Conservation (phyloP, 148 eudicot genomes). For the Rhododendron williamsianum region DNA sequence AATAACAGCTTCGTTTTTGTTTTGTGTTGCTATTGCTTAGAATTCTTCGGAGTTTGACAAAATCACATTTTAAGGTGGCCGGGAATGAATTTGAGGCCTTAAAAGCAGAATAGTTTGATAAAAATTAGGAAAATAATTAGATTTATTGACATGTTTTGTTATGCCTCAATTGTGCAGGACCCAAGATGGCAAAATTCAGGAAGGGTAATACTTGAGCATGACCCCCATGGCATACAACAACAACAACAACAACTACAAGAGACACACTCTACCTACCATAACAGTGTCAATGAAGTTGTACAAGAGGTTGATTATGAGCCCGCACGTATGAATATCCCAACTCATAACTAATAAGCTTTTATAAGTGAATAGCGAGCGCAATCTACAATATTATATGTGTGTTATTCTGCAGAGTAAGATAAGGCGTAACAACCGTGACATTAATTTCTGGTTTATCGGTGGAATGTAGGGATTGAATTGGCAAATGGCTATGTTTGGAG, state of each 20-base stretch:
- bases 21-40: neutral
- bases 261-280: neutral
- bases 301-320: neutral
- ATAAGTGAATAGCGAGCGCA: neutral
- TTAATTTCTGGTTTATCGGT: neutral
- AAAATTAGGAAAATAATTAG: neutral
- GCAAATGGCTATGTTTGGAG: neutral
- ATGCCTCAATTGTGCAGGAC: neutral
- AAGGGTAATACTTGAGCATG: neutral
- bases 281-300: neutral
- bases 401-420: neutral
- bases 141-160: neutral
- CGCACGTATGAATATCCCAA: neutral
- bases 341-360: neutral
- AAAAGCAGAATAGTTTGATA: neutral
- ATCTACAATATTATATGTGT: neutral
- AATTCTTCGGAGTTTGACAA: neutral
- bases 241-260: neutral
- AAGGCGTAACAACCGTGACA: neutral
- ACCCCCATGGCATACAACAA: neutral
- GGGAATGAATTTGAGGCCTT: neutral
- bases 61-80: neutral
- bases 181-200: neutral
- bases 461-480: neutral
- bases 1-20: too few relatives aligned